phyloP scores from a whole-genome alignment of 2,329 filamentous ascomycete genomes.

The Aureobasidium sp. region DNA sequence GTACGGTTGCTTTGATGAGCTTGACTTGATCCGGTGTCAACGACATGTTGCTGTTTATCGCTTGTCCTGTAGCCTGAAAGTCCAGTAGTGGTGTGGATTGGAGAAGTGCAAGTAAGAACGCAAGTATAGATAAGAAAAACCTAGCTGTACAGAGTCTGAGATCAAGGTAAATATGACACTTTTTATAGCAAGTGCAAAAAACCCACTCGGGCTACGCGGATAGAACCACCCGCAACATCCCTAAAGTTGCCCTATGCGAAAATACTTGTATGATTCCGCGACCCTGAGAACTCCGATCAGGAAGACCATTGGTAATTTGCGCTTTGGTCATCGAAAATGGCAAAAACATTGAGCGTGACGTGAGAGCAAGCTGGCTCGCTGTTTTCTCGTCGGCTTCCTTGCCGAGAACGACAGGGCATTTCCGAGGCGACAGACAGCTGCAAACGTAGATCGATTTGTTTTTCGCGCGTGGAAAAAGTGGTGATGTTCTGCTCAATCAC shows the following conservation, averaged over 20 bases:
- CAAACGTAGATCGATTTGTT: neutral
- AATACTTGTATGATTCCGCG: neutral
- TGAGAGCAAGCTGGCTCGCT: neutral
- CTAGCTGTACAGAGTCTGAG: neutral
- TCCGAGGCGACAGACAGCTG: neutral
- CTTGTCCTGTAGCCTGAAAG: neutral
- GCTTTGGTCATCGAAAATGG: neutral
- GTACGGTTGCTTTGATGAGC: conserved; percentile 62
- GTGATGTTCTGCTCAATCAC: too few relatives aligned
- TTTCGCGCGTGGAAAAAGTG: neutral
- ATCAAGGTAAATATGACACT: neutral
- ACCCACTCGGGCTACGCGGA: neutral
- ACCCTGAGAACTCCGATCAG: neutral
- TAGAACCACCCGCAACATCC: neutral
- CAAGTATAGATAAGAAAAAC: neutral
- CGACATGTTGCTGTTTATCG: conserved; percentile 23
- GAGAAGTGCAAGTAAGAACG: neutral
- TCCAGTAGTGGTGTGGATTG: neutral
- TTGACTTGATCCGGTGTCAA: conserved; percentile 54
- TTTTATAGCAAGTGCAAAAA: neutral
- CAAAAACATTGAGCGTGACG: neutral
- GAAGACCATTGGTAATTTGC: neutral
- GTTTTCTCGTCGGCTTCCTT: neutral
- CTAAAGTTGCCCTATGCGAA: neutral
- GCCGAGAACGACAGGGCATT: neutral